These are phyloP conservation scores for Xerocomus minutiporus DNA, from an alignment of 1,284 basidiomycete species.

Conservation along the genomic window DNA sequence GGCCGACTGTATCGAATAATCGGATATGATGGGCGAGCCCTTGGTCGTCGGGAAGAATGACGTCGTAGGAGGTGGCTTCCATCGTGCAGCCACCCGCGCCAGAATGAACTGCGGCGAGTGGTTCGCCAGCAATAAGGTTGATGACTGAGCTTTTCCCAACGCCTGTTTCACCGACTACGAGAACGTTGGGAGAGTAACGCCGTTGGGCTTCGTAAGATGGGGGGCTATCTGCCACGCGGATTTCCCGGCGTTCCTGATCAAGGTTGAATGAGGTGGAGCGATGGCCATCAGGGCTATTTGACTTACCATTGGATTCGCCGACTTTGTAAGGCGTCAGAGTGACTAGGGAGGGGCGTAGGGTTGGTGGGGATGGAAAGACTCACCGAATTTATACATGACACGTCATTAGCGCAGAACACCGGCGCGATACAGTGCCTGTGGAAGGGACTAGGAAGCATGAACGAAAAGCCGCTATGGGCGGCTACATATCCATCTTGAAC, in stretches of 20 bases:
- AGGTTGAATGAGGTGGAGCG: slow-evolving; percentile 1
- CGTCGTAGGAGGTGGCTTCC: slow-evolving; percentile 18
- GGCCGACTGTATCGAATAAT: slow-evolving; percentile 23
- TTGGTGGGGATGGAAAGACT: background rate
- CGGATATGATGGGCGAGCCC: slow-evolving; percentile 13
- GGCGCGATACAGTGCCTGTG: background rate
- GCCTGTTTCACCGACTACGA: slow-evolving; percentile 26
- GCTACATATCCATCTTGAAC: slow-evolving; percentile 5
- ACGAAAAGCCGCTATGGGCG: slow-evolving; percentile 12
- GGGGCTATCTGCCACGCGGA: slow-evolving; percentile 6
- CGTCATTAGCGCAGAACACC: background rate
- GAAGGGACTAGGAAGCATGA: background rate
- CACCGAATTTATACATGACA: slow-evolving; percentile 21
- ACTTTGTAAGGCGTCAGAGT: slow-evolving; percentile 2
- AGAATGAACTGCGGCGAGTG: slow-evolving; percentile 12
- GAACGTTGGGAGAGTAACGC: slow-evolving; percentile 22
- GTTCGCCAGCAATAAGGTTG: slow-evolving; percentile 22
- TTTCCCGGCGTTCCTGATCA: slow-evolving; percentile 14
- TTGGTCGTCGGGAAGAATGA: slow-evolving; percentile 13
- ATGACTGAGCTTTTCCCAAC: slow-evolving; percentile 26
- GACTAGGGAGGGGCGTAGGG: background rate
- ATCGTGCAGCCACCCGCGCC: slow-evolving; percentile 25
- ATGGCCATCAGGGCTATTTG: background rate
- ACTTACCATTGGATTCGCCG: slow-evolving; percentile 12
- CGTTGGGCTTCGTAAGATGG: slow-evolving; percentile 19